These are phyloP conservation scores for Pichia deserticola DNA, from an alignment of 805 yeast species.

Conservation along the genomic window DNA sequence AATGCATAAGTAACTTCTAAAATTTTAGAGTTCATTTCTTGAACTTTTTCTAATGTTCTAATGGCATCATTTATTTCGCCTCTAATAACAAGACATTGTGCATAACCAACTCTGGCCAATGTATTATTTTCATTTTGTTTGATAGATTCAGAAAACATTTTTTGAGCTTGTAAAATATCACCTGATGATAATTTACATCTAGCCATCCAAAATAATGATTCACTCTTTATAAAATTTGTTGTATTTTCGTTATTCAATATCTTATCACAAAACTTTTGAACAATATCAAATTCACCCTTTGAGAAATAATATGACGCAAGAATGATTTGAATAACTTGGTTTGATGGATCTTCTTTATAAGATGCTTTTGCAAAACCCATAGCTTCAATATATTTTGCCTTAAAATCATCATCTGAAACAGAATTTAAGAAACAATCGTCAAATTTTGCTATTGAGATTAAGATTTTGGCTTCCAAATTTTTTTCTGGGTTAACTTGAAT, in stretches of 20 bases:
- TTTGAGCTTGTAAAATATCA: slow-evolving; percentile 66
- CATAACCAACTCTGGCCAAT: slow-evolving; percentile 73
- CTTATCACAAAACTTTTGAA: slow-evolving; percentile 47
- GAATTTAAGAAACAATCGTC: slow-evolving; percentile 54
- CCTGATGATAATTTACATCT: slow-evolving; percentile 56
- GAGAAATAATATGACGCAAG: slow-evolving; percentile 69
- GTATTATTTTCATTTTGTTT: slow-evolving; percentile 57
- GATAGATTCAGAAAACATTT: slow-evolving; percentile 63
- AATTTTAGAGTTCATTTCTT: slow-evolving; percentile 57
- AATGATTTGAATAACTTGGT: slow-evolving; percentile 57
- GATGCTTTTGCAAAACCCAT: slow-evolving; percentile 41
- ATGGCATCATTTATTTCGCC: slow-evolving; percentile 76
- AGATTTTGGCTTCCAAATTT: slow-evolving; percentile 52
- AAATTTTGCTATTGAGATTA: slow-evolving; percentile 62
- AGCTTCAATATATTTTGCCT: slow-evolving; percentile 49
- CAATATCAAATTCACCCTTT: slow-evolving; percentile 50
- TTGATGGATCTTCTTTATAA: slow-evolving; percentile 35
- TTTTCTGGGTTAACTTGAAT: slow-evolving; percentile 50
- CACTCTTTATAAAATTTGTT: slow-evolving; percentile 42
- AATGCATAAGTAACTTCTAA: slow-evolving; percentile 69
- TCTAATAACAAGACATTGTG: slow-evolving; percentile 74
- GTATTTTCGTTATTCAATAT: slow-evolving; percentile 35
- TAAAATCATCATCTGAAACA: slow-evolving; percentile 54
- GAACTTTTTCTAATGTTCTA: slow-evolving; percentile 70
- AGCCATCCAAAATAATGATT: slow-evolving; percentile 79